phyloP scores from a whole-genome alignment of 2,329 filamentous ascomycete genomes.

The Fusarium gaditjirri region DNA sequence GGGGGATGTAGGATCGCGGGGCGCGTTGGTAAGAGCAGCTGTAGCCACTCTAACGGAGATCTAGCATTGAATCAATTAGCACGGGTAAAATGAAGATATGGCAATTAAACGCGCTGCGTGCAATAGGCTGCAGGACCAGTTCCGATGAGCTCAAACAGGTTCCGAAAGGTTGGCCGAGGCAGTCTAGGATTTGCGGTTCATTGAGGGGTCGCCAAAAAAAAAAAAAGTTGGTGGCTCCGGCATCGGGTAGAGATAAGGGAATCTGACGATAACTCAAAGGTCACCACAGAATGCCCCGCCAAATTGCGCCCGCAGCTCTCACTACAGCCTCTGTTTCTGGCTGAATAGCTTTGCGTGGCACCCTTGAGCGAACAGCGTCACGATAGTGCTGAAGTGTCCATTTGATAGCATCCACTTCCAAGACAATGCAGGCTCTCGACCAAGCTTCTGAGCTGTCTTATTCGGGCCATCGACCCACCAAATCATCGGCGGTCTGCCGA shows the following conservation, averaged over 20 bases:
- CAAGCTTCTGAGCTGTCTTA: slow-evolving; percentile 37
- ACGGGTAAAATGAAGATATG: slow-evolving; percentile 26
- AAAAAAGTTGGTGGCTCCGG: slow-evolving; percentile 24
- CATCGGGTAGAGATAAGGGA: slow-evolving; percentile 40
- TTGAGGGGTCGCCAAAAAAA: background rate
- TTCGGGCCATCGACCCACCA: slow-evolving; percentile 35
- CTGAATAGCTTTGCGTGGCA: background rate
- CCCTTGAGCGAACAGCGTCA: background rate
- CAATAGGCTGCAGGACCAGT: background rate
- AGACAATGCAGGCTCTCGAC: slow-evolving; percentile 32
- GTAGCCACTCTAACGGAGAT: slow-evolving; percentile 37
- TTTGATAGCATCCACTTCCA: slow-evolving; percentile 12
- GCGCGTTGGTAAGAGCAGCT: slow-evolving; percentile 43
- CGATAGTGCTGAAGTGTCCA: slow-evolving; percentile 10
- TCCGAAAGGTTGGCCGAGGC: slow-evolving; percentile 12
- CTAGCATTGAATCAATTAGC: slow-evolving; percentile 36
- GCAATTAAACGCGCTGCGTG: background rate
- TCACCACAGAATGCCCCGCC: slow-evolving; percentile 24
- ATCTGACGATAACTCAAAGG: slow-evolving; percentile 33
- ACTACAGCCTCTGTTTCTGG: slow-evolving; percentile 14
- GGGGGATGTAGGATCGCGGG: slow-evolving; percentile 40
- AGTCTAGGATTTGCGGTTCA: background rate
- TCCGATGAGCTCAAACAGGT: background rate
- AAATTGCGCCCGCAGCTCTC: slow-evolving; percentile 24
- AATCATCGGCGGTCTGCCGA: slow-evolving; percentile 27